phyloP scores from a whole-genome alignment of 2,329 filamentous ascomycete species.

The Microsporum canis region DNA sequence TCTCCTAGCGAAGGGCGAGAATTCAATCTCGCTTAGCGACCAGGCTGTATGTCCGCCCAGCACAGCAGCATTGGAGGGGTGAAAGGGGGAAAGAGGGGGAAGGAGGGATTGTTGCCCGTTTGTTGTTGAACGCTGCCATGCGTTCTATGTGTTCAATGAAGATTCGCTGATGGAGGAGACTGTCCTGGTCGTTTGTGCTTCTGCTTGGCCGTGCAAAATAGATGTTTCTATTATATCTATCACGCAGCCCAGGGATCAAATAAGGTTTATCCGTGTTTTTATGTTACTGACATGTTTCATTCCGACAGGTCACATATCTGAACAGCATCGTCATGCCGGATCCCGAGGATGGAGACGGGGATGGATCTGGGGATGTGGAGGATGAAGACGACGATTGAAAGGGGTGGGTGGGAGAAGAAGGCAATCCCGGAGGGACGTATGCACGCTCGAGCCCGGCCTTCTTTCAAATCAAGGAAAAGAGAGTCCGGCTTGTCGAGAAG shows the following conservation, averaged over 20 bases:
- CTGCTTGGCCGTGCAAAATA: slow-evolving; percentile 6
- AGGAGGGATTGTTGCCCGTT: neutral
- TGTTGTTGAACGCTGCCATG: neutral
- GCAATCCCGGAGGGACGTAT: neutral
- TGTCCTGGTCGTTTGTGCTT: slow-evolving; percentile 2
- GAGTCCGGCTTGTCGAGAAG: neutral
- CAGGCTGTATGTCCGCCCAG: neutral
- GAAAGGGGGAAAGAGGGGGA: neutral
- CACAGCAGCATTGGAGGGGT: neutral
- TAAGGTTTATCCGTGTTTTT: slow-evolving; percentile 4
- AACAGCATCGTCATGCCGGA: slow-evolving; percentile 67
- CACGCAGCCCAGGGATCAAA: neutral
- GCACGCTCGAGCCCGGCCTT: neutral
- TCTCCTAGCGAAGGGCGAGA: neutral
- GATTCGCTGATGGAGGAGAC: slow-evolving; percentile 2
- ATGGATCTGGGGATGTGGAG: slow-evolving; percentile 22
- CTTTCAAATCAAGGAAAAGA: neutral
- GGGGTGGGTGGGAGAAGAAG: neutral
- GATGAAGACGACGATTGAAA: neutral
- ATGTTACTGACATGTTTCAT: slow-evolving; percentile 7
- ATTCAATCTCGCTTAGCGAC: slow-evolving; percentile 4
- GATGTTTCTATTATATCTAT: neutral
- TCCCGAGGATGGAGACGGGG: slow-evolving; percentile 38
- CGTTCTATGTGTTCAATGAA: slow-evolving; percentile 3
- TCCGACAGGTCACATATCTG: slow-evolving; percentile 52